These are phyloP conservation scores for grape (Vitis vinifera) DNA, from an alignment of 164 flowering plant genomes.

Conservation along the genomic window DNA sequence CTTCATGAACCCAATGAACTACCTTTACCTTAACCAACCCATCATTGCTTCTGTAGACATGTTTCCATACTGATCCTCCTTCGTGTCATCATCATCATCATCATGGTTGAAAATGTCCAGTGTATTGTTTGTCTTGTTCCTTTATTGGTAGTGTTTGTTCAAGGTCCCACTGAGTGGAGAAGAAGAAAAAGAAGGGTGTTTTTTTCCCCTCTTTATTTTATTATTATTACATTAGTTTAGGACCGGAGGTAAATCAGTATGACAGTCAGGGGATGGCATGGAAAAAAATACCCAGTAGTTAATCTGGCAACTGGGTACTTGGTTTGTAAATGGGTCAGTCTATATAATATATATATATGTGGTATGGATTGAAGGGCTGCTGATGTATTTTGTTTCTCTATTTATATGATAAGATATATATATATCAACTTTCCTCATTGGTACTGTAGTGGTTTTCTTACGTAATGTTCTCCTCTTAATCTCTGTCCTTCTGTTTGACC, in stretches of 20 bases:
- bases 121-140: neutral
- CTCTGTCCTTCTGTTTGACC: too few species aligned
- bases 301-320: neutral
- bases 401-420: too few species aligned
- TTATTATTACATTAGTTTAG: neutral
- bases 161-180: conserved; percentile 9
- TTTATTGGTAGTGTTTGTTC: neutral
- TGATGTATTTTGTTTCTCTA: too few species aligned
- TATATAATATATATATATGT: neutral
- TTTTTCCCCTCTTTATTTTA: neutral
- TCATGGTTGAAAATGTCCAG: neutral
- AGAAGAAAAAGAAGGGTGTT: neutral
- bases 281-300: neutral
- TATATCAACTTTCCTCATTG: too few species aligned
- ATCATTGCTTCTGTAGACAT: conserved; percentile 55
- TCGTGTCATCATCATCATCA: neutral
- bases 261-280: neutral
- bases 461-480: too few species aligned
- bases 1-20: conserved; percentile 39
- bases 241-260: neutral
- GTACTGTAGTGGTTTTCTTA: neutral
- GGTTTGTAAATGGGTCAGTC: neutral
- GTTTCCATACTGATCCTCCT: conserved; percentile 34
- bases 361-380: neutral
- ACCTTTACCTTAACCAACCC: conserved; percentile 41